Evolutionary conservation across 1,284 basidiomycete species (phyloP).

Genomic region (Leccinum pachyderme): DNA sequence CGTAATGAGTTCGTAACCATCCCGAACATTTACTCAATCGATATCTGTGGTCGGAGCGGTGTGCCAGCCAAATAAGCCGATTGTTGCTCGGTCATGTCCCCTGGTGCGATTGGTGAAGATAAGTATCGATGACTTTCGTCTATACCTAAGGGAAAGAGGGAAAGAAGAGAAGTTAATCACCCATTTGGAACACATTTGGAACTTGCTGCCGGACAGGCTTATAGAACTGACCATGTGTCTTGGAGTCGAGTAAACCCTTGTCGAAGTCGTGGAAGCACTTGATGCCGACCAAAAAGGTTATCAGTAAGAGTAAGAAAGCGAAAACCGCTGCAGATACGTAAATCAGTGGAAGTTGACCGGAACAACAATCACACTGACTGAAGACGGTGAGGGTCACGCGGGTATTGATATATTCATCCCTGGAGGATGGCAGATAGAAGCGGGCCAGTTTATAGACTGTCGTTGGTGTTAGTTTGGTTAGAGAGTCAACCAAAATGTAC

Average conservation of each 20-base stretch:
- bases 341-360: neutral
- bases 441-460: conserved; percentile 78
- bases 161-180: conserved; percentile 33
- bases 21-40: conserved; percentile 43
- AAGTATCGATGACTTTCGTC: conserved; percentile 48
- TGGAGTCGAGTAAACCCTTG: conserved; percentile 66
- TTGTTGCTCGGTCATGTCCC: conserved; percentile 46
- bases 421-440: conserved; percentile 64
- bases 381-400: conserved; percentile 74
- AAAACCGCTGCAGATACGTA: conserved; percentile 53
- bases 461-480: conserved; percentile 6
- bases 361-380: conserved; percentile 50
- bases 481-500: neutral
- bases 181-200: conserved; percentile 27
- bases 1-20: neutral
- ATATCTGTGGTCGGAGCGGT: conserved; percentile 45
- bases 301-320: conserved; percentile 69
- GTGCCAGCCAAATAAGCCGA: conserved; percentile 16
- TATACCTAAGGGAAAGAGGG: conserved; percentile 41
- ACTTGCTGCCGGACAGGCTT: conserved; percentile 33
- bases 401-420: conserved; percentile 59
- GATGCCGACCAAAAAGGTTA: conserved; percentile 70
- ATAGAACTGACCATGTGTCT: conserved; percentile 67
- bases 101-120: conserved; percentile 39
- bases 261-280: conserved; percentile 80